Evolutionary conservation across 495 filamentous ascomycete species (phyloP).

Genomic region (Annulohypoxylon bovei): DNA sequence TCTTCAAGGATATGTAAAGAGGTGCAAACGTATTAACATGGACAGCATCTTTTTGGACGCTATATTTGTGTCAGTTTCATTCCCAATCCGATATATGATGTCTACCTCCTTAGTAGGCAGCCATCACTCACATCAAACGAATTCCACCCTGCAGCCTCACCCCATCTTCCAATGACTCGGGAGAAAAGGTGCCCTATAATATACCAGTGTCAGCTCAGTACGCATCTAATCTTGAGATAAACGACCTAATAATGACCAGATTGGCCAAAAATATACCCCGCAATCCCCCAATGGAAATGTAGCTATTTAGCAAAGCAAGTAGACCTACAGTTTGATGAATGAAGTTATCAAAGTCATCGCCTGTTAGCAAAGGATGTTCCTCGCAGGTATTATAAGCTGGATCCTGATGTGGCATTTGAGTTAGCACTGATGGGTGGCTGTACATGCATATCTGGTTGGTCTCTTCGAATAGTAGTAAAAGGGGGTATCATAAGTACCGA

Average conservation of each 20-base stretch:
- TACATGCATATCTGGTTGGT: not conserved
- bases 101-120: no score
- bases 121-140: conserved; percentile 61
- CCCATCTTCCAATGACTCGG: conserved; percentile 51
- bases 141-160: conserved; percentile 56
- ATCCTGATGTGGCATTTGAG: conserved; percentile 44
- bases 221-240: not conserved
- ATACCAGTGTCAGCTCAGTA: conserved; percentile 4
- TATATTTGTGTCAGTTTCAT: conserved; percentile 38
- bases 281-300: not conserved
- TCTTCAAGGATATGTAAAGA: conserved; percentile 54
- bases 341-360: conserved; percentile 65
- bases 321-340: conserved; percentile 56
- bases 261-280: not conserved
- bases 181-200: conserved; percentile 59
- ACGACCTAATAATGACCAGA: not conserved
- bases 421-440: conserved; percentile 2
- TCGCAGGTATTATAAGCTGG: conserved; percentile 55
- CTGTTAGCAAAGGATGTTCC: conserved; percentile 58
- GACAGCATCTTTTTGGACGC: conserved; percentile 61
- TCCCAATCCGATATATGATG: not conserved
- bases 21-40: conserved; percentile 63
- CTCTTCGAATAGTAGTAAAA: not conserved
- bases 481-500: conserved; percentile 48
- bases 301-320: not conserved